Percentiles rank a stretch among this genome's conserved stretches.
These are phyloP conservation scores for Globisporangium parvum DNA, from an alignment of 352 stramenopile species.

Conservation along the genomic window DNA sequence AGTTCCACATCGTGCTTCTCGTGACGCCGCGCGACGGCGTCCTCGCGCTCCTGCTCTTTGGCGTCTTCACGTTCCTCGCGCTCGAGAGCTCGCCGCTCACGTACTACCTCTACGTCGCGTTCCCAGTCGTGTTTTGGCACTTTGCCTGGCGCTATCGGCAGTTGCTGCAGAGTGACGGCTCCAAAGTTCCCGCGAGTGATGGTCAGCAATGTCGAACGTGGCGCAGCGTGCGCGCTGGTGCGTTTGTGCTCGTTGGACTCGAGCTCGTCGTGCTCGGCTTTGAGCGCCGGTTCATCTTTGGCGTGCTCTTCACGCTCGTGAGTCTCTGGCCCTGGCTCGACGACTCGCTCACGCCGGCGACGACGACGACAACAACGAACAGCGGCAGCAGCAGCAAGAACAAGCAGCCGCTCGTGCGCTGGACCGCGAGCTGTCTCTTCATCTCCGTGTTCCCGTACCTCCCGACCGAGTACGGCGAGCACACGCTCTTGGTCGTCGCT, in stretches of 20 bases:
- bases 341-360: slow-evolving; percentile 3
- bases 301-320: slow-evolving; percentile 53
- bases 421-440: slow-evolving; percentile 44
- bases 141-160: slow-evolving; percentile 41
- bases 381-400: too few species aligned
- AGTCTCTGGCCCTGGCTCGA: slow-evolving; percentile 38
- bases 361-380: neutral
- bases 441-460: slow-evolving; percentile 73
- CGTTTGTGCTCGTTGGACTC: slow-evolving; percentile 41
- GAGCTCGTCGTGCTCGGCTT: slow-evolving; percentile 72
- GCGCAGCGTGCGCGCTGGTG: slow-evolving; percentile 9
- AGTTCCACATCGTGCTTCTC: slow-evolving; percentile 25
- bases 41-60: slow-evolving; percentile 29
- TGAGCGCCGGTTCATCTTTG: slow-evolving; percentile 58
- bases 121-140: slow-evolving; percentile 61
- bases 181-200: too few species aligned
- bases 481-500: slow-evolving; percentile 51
- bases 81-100: slow-evolving; percentile 63
- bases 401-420: slow-evolving; percentile 14
- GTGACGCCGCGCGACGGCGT: slow-evolving; percentile 1
- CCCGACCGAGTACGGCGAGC: slow-evolving; percentile 66
- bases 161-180: slow-evolving; percentile 13
- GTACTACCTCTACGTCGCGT: slow-evolving; percentile 75
- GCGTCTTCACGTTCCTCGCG: slow-evolving; percentile 28
- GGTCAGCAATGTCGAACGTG: neutral